Percentiles rank a stretch among this genome's conserved stretches.
phyloP scores from a whole-genome alignment of 768 basidiomycete genomes.

The Lentinula aciculospora region DNA sequence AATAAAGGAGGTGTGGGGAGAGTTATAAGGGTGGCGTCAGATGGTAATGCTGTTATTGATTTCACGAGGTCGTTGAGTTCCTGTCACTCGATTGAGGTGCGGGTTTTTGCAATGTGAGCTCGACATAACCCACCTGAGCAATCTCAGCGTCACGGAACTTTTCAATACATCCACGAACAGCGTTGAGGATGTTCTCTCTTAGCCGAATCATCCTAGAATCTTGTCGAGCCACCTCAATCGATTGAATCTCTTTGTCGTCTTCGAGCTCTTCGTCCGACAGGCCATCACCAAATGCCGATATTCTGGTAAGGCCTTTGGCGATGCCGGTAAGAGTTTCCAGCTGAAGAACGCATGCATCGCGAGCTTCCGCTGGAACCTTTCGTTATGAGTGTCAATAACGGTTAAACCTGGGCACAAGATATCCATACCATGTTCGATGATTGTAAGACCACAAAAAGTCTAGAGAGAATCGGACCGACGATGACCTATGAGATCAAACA shows the following conservation, averaged over 20 bases:
- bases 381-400: neutral
- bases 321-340: conserved; percentile 81
- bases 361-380: conserved; percentile 72
- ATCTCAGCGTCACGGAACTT: conserved; percentile 78
- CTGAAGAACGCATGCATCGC: conserved; percentile 58
- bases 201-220: conserved; percentile 60
- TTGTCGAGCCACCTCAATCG: conserved; percentile 53
- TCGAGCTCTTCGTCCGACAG: conserved; percentile 40
- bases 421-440: conserved; percentile 30
- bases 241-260: conserved; percentile 42
- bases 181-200: conserved; percentile 59
- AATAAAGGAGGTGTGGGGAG: conserved; percentile 78
- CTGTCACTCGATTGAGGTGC: conserved; percentile 26
- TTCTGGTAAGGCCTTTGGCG: conserved; percentile 80
- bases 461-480: conserved; percentile 67
- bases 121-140: conserved; percentile 54
- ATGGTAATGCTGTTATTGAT: conserved; percentile 76
- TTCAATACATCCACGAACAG: conserved; percentile 56
- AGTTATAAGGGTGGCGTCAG: conserved; percentile 73
- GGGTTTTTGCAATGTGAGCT: neutral
- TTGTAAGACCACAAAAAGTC: conserved; percentile 57
- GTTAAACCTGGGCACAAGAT: neutral
- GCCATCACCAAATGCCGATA: conserved; percentile 23
- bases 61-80: conserved; percentile 80
- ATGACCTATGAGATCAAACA: conserved; percentile 45